Conservation (phyloP, 2,329 filamentous ascomycete species). For the Sphaceloma murrayae region DNA sequence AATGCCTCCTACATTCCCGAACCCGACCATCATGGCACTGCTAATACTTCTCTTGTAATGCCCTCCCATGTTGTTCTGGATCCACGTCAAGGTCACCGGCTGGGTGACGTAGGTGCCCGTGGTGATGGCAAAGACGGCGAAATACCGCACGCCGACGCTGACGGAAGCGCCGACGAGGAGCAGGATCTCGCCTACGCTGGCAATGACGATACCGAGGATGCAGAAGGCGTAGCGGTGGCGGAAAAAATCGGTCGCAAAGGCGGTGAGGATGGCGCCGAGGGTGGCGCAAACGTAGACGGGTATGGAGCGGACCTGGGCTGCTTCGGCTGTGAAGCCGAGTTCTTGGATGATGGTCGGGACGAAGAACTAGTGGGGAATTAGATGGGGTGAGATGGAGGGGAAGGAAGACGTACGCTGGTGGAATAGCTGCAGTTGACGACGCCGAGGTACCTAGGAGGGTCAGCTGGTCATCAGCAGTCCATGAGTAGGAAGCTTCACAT, state of each 20-base stretch:
- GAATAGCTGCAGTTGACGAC: slow-evolving; percentile 23
- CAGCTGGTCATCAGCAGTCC: too few relatives aligned
- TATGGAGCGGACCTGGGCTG: slow-evolving; percentile 25
- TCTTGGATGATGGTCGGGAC: slow-evolving; percentile 42
- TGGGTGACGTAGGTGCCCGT: slow-evolving; percentile 27
- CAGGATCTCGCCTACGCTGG: slow-evolving; percentile 9
- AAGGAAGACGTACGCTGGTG: slow-evolving; percentile 21
- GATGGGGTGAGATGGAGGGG: background rate
- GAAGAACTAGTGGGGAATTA: slow-evolving; percentile 21
- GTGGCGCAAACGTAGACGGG: slow-evolving; percentile 27
- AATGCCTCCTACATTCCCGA: slow-evolving; percentile 36
- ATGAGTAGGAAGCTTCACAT: too few relatives aligned
- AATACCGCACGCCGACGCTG: slow-evolving; percentile 22
- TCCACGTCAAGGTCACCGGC: slow-evolving; percentile 26
- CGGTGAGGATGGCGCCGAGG: slow-evolving; percentile 26
- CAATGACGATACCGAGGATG: slow-evolving; percentile 21
- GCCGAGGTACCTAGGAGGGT: too few relatives aligned
- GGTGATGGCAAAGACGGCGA: slow-evolving; percentile 23
- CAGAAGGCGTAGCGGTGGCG: slow-evolving; percentile 48
- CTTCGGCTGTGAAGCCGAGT: slow-evolving; percentile 23
- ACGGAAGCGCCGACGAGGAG: slow-evolving; percentile 6
- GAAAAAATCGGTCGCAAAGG: slow-evolving; percentile 19
- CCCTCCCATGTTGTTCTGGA: slow-evolving; percentile 27
- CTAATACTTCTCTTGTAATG: slow-evolving; percentile 31
- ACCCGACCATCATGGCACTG: slow-evolving; percentile 32